A percentile compares a stretch with the other conserved stretches of the same genome.
These are phyloP conservation scores for Aciculosporium take DNA, from an alignment of 2,329 filamentous ascomycete genomes.

Conservation along the genomic window DNA sequence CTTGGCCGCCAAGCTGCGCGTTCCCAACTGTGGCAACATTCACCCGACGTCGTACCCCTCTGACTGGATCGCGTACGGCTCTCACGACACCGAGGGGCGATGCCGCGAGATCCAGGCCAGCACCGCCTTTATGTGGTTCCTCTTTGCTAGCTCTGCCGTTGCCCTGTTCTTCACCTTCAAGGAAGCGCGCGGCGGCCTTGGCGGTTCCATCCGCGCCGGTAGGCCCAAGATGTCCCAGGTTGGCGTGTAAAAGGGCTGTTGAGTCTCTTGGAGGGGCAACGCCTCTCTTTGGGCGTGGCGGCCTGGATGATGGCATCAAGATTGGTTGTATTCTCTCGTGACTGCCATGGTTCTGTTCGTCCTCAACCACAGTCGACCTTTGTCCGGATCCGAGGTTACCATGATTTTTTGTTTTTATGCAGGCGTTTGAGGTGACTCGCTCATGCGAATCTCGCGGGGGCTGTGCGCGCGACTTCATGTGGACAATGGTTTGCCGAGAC, in stretches of 20 bases:
- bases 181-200: conserved; percentile 32
- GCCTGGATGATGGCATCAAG: not conserved
- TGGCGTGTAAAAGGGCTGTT: conserved; percentile 23
- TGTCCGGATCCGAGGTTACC: conserved; percentile 3
- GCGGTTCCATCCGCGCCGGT: conserved; percentile 28
- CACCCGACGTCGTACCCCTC: conserved; percentile 15
- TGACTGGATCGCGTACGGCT: conserved; percentile 50
- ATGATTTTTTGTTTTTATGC: not conserved
- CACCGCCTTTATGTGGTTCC: conserved; percentile 67
- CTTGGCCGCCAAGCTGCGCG: conserved; percentile 53
- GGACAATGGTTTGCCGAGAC: not conserved
- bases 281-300: not conserved
- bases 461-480: not conserved
- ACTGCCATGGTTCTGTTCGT: not conserved
- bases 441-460: not conserved
- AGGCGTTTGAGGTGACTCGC: conserved; percentile 1
- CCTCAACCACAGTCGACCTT: not conserved
- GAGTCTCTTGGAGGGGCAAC: too few relatives aligned
- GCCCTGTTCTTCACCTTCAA: conserved; percentile 41
- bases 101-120: conserved; percentile 65
- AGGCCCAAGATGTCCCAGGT: conserved; percentile 44
- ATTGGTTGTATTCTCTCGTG: not conserved
- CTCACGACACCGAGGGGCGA: conserved; percentile 42
- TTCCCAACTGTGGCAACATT: conserved; percentile 51
- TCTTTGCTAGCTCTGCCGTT: conserved; percentile 47